Base-by-base conservation (phyloP, 768 basidiomycete species). In the Pleurotus pulmonarius region DNA sequence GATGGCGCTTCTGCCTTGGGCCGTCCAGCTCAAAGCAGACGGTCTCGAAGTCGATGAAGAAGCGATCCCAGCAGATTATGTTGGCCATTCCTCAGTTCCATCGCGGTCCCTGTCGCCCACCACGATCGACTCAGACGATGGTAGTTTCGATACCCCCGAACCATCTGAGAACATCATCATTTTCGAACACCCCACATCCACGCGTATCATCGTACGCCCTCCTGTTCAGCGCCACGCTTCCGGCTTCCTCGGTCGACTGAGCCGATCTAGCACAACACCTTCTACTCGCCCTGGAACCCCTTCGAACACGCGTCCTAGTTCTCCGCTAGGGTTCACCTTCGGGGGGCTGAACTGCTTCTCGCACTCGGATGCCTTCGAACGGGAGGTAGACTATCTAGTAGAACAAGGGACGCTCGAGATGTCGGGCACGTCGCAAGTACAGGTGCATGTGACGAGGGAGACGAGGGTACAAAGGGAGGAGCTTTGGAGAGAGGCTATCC, bases 401-500 rank as follows among this genome's bases (percentile, higher is more conserved):
- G 41, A 45, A 22, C 54, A 46, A 39, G 20, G 40, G 20, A 16
- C 29, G 38, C 48, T 37, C 37, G 53, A 55, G 29, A 22, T 24
- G 5, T 37, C 15, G 18, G 40, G 43, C 25, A 34, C n/a, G 9
- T 11, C 34, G 26, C 37, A 18, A 12, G 46, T 59, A 20, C 46
- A 59, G 9, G 54, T 59, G 12, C 24, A 29, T 4, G 58, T 59
- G 15, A 29, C 43, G 5, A 48, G 16, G 54, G 53, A 59, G 46
- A 45, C 26, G 4, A 52, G 12, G 1, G 37, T 47, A n/a, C 44
- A 49, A 41, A 46, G 46, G 45, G 58, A 59, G 39, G 53, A 59
- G 18, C 26, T 59, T 2, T 59, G 58, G 53, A 43, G 53, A 49
- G 53, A 57, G n/a, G 56, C 24, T 18, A 48, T 57, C 1, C 56